These are phyloP conservation scores for Podospora sp. DNA, from an alignment of 495 filamentous ascomycete species.

Conservation along the genomic window DNA sequence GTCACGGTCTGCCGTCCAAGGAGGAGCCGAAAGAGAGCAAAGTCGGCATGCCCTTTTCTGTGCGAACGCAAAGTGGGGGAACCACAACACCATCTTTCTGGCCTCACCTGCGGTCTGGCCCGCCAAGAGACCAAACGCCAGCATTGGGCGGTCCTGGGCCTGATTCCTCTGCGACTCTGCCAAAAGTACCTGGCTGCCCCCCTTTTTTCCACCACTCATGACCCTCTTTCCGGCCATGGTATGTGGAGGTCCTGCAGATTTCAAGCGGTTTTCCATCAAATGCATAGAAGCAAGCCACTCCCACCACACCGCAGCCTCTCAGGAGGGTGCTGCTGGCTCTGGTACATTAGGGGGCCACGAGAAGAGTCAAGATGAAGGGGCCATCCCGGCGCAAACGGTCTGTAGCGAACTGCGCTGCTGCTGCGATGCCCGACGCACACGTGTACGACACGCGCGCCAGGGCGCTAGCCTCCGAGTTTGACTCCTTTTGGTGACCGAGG, in stretches of 20 bases:
- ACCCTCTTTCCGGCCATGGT: not conserved
- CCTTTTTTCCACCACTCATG: slow-evolving; percentile 4
- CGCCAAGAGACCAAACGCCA: not conserved
- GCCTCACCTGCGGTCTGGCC: not conserved
- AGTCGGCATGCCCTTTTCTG: not conserved
- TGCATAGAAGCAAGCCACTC: not conserved
- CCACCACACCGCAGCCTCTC: not conserved
- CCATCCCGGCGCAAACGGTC: not conserved
- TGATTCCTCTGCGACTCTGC: not conserved
- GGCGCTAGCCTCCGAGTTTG: not conserved
- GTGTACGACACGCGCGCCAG: not conserved
- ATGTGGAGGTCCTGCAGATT: not conserved
- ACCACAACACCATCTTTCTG: slow-evolving; percentile 6
- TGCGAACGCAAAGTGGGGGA: slow-evolving; percentile 4
- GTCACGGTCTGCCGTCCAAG: slow-evolving; percentile 16
- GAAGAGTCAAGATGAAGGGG: not conserved
- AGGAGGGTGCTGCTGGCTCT: not conserved
- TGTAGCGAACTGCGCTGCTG: not conserved
- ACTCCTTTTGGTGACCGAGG: not conserved
- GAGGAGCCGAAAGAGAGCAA: not conserved
- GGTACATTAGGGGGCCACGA: not conserved
- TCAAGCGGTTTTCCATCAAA: not conserved
- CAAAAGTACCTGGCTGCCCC: not conserved
- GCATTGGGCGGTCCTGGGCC: not conserved
- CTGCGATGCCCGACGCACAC: not conserved